phyloP scores from a whole-genome alignment of 305 asterid genomes.

The Fraxinus xanthoxyloides region DNA sequence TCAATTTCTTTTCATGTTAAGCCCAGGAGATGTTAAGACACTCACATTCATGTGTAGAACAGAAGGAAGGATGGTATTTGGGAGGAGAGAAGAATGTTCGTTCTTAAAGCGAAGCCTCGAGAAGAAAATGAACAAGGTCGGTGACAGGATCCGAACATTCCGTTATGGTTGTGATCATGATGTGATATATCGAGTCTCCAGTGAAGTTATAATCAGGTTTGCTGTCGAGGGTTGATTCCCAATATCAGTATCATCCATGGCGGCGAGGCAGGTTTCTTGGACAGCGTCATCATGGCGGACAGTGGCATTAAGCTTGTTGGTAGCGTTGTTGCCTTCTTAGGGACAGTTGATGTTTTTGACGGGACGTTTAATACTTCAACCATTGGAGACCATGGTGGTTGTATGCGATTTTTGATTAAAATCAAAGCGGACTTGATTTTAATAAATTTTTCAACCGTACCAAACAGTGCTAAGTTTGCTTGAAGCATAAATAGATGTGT shows the following conservation, averaged over 20 bases:
- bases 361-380: too few relatives aligned
- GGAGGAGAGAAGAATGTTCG: not conserved
- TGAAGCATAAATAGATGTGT: too few relatives aligned
- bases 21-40: not conserved
- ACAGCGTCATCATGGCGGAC: not conserved
- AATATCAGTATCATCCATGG: not conserved
- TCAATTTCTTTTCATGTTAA: not conserved
- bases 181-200: too few relatives aligned
- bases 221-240: not conserved
- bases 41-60: not conserved
- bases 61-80: not conserved
- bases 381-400: too few relatives aligned
- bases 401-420: too few relatives aligned
- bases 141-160: not conserved
- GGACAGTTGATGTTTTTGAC: too few relatives aligned
- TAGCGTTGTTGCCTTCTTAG: not conserved
- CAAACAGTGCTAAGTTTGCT: not conserved
- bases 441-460: not conserved
- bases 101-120: not conserved
- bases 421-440: too few relatives aligned
- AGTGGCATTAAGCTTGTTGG: not conserved
- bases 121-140: not conserved
- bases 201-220: too few relatives aligned
- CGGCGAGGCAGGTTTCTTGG: not conserved
- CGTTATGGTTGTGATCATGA: too few relatives aligned